Conservation (phyloP, 805 yeast genomes). For the Suhomyces canberraensis region DNA sequence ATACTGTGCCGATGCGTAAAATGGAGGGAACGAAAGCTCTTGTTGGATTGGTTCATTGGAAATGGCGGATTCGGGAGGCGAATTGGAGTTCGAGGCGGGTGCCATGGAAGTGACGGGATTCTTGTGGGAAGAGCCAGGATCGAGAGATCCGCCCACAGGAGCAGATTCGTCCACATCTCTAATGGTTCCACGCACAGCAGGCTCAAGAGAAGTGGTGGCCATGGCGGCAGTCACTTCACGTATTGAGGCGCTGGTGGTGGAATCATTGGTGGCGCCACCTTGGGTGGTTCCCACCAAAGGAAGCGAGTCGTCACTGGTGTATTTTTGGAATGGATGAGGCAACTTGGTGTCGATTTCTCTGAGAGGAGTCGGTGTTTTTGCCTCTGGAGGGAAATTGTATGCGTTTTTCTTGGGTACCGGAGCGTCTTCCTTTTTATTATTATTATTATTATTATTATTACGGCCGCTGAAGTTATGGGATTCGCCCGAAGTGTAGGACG, state of each 20-base stretch:
- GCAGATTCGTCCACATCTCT: no score
- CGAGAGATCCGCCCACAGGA: not conserved
- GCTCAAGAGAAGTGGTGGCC: not conserved
- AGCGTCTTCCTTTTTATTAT: not conserved
- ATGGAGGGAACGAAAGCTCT: constrained; percentile 1
- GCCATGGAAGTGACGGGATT: not conserved
- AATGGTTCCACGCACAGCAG: no score
- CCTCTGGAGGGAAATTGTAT: constrained; percentile 2
- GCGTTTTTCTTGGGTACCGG: not conserved
- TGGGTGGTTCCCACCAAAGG: not conserved
- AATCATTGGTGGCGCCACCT: not conserved
- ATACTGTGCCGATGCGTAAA: constrained; percentile 1
- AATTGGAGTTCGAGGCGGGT: not conserved
- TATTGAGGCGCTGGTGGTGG: not conserved
- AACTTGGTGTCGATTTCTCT: constrained; percentile 4
- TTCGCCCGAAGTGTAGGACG: constrained; percentile 29
- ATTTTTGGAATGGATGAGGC: constrained; percentile 4
- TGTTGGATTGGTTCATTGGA: not conserved
- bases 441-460: not conserved
- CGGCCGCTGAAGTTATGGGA: constrained; percentile 10
- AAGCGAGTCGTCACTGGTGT: constrained; percentile 2
- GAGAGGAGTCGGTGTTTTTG: constrained; percentile 4
- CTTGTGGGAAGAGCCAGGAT: not conserved
- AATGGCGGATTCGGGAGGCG: constrained; percentile 5
- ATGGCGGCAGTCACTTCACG: not conserved